Percentiles rank a stretch among this genome's conserved stretches.
These are phyloP conservation scores for Fusarium newnesense DNA, from an alignment of 2,329 filamentous ascomycete genomes.

Conservation along the genomic window DNA sequence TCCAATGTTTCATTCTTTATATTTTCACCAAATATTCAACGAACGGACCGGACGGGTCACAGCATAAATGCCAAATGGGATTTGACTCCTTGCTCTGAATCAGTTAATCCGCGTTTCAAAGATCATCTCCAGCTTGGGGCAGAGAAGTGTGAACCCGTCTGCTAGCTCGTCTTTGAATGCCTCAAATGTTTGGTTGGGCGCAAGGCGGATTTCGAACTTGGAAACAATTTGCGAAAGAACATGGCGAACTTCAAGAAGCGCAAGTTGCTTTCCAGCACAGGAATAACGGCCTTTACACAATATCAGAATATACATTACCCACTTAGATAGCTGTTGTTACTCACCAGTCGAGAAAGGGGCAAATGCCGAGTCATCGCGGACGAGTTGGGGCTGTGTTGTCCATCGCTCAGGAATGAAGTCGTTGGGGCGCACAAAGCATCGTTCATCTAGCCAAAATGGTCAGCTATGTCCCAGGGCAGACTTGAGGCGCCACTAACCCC, in stretches of 20 bases:
- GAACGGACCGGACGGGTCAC: too few relatives aligned
- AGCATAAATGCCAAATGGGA: rapidly evolving
- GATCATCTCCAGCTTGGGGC: background rate
- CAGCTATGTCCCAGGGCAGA: background rate
- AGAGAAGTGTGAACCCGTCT: background rate
- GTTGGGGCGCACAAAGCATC: background rate
- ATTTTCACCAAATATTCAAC: too few relatives aligned
- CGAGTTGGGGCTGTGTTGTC: background rate
- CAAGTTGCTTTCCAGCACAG: background rate
- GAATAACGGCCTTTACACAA: background rate
- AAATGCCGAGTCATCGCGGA: background rate
- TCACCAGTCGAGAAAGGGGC: background rate
- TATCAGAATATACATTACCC: background rate
- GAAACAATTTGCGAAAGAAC: background rate
- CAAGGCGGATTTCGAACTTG: background rate
- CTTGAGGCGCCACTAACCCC: background rate
- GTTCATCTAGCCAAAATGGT: background rate
- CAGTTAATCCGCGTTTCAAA: background rate
- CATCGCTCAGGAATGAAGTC: background rate
- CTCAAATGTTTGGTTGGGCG: background rate
- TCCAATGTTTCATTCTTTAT: background rate
- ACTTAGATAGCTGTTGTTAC: background rate
- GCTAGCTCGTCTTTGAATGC: background rate
- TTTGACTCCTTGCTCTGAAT: background rate
- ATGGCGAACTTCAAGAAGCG: background rate